Base-by-base conservation (phyloP, 257 asterid species). In the Henckelia pumila region DNA sequence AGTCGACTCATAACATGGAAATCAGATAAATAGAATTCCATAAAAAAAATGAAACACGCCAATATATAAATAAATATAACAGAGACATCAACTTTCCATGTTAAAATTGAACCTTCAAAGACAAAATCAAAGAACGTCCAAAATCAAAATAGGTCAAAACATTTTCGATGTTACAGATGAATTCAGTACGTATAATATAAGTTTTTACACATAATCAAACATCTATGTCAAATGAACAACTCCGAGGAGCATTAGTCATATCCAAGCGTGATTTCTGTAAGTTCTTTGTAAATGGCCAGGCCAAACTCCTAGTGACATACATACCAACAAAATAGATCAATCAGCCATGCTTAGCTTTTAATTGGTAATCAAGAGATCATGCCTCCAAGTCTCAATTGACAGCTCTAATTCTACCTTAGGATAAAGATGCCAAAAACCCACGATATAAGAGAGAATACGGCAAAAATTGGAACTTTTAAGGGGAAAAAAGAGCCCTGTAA, bases 201-300 rank as follows among this genome's bases (percentile, higher is more conserved):
- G 26, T 25, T 25, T 25, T 25, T 25, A 25, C 26, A 25, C 3
- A 3, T 25, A 25, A 25, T 25, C 26, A 25, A 1, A 3, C 88
- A 13, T 82, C 88, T 55, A 85, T 76, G 79, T 85, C 85, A 13
- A 85, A 80, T 1, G 91, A 85, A 74, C 86, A 82, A 69, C 86
- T 85, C 80, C 85, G 79, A 66, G 52, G 52, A 44, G 52, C 52
- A 44, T 44, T 13, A 4, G 52, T 14, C 52, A 67, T 30, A 49
- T 80, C 86, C 78, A 80, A 75, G 77, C 84, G 0, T 5, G 8
- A 47, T 7, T 17, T 47, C 4, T 47, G 8, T 47, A 7, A 47
- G 55, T 47, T 47, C 20, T 16, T 17, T 47, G 55, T 5, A 3
- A 17, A 47, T 47, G 55, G 55, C 3, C 20, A 1, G 55, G 17